Percentiles rank a stretch among this genome's conserved stretches.
These are phyloP conservation scores for Penicillium sp. DNA, from an alignment of 2,329 filamentous ascomycete genomes.

Conservation along the genomic window DNA sequence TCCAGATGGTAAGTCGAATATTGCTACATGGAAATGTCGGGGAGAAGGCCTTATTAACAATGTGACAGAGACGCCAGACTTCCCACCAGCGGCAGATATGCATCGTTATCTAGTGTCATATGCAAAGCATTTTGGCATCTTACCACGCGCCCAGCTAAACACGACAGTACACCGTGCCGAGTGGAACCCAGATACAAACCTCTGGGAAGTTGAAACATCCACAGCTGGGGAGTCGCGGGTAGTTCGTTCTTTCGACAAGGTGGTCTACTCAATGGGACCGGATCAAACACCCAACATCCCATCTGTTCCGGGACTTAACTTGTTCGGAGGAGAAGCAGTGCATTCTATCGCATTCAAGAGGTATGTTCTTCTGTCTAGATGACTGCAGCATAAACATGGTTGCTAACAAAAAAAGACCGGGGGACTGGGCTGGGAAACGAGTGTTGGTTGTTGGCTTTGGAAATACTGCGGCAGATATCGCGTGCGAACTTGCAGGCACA, in stretches of 20 bases:
- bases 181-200: neutral
- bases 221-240: neutral
- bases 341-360: neutral
- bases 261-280: constrained; percentile 34
- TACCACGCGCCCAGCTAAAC: neutral
- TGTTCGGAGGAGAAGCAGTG: constrained; percentile 17
- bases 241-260: constrained; percentile 32
- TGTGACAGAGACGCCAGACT: neutral
- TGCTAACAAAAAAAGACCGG: neutral
- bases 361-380: neutral
- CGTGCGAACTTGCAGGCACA: constrained; percentile 18
- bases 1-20: neutral
- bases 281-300: constrained; percentile 22
- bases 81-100: neutral
- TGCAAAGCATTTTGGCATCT: neutral
- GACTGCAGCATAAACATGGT: neutral
- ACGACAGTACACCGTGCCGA: neutral
- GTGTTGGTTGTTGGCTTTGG: constrained; percentile 26
- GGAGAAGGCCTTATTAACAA: neutral
- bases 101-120: neutral
- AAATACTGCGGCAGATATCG: constrained; percentile 30
- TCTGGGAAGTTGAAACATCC: neutral
- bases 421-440: constrained; percentile 11
- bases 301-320: constrained; percentile 13
- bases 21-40: neutral